Conservation (phyloP, 2,329 filamentous ascomycete genomes). For the Coniochaeta hoffmannii region DNA sequence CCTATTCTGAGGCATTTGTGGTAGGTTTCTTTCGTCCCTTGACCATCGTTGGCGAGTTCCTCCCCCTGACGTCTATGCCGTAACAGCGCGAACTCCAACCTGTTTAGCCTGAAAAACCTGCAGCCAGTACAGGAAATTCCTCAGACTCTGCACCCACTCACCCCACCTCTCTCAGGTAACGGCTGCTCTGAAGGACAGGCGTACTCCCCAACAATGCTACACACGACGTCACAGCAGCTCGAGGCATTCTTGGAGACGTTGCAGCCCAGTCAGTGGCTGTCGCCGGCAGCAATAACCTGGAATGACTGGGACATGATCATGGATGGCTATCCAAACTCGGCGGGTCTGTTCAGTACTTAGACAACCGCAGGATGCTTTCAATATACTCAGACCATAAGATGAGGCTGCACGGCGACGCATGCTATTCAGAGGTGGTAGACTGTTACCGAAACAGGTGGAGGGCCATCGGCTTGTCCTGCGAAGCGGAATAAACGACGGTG, state of each 20-base stretch:
- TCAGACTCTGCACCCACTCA: neutral
- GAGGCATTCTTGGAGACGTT: neutral
- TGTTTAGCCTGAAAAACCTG: neutral
- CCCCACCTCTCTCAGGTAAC: neutral
- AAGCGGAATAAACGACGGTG: no score
- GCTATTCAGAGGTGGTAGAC: no score
- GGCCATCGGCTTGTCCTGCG: no score
- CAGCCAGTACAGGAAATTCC: neutral
- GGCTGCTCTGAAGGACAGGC: neutral
- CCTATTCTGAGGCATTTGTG: neutral
- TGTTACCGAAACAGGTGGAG: no score
- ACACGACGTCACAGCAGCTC: conserved; percentile 2
- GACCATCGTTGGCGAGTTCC: neutral
- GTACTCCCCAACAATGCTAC: neutral
- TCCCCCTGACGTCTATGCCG: neutral
- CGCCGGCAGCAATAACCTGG: neutral
- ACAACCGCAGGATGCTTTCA: no score
- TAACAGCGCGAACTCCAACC: neutral
- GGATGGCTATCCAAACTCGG: neutral
- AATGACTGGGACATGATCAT: conserved; percentile 2
- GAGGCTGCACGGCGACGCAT: no score
- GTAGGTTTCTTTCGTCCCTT: neutral
- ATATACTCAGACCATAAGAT: no score
- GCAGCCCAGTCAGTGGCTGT: conserved; percentile 1
- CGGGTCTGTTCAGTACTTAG: no score